phyloP scores from a whole-genome alignment of 139 green algal genomes.

The Chlorella sp. region DNA sequence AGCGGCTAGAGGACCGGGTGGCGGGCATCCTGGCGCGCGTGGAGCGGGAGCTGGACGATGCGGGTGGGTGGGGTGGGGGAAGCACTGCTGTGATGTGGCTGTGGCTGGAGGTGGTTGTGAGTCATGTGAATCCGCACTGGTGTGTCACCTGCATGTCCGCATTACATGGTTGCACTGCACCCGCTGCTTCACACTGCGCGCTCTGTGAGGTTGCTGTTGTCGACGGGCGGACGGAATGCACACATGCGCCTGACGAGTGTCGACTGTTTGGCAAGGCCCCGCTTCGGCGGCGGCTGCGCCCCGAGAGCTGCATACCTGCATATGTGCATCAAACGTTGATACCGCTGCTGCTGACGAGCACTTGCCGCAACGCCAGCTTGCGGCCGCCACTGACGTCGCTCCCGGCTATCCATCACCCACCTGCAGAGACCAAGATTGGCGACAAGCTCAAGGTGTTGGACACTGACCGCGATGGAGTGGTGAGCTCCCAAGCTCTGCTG shows the following conservation, averaged over 20 bases:
- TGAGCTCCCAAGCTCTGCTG: background rate
- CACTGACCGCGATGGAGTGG: constrained; percentile 76
- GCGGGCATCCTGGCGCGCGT: constrained; percentile 75
- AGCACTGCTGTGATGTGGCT: background rate
- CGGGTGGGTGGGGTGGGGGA: background rate
- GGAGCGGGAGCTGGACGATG: constrained; percentile 82
- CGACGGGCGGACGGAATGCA: too few species aligned
- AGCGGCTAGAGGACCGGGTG: constrained; percentile 70
- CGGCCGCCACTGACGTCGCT: background rate
- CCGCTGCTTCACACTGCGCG: background rate
- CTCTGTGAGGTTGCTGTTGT: too few species aligned
- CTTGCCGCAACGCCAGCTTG: background rate
- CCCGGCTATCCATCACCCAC: background rate
- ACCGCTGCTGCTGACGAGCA: background rate
- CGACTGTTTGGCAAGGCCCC: too few species aligned
- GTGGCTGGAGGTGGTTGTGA: too few species aligned
- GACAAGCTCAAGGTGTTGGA: constrained; percentile 78
- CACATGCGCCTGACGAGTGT: too few species aligned
- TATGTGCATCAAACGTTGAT: background rate
- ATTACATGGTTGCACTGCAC: background rate
- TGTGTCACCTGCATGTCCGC: background rate
- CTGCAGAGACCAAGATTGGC: constrained; percentile 66
- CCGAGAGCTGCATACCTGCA: too few species aligned
- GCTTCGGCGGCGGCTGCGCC: too few species aligned
- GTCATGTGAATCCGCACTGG: too few species aligned